Conservation (phyloP, 148 eudicot species). For the Arbutus unedo region DNA sequence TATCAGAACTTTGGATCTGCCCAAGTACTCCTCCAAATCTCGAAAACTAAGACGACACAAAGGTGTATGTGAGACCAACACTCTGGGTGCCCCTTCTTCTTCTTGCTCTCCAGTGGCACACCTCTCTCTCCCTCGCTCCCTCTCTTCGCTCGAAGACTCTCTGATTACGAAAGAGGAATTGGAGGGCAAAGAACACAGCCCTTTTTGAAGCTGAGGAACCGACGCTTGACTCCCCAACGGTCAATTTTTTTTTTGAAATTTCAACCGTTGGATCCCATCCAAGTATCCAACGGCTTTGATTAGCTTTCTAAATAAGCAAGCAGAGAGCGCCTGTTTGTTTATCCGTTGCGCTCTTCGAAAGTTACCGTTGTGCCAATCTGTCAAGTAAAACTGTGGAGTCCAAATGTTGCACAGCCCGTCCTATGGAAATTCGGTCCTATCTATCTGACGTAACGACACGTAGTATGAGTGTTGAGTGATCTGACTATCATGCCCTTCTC, state of each 20-base stretch:
- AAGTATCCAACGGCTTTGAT: conserved; percentile 26
- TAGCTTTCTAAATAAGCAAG: background rate
- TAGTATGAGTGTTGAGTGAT: background rate
- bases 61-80: background rate
- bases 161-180: background rate
- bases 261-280: conserved; percentile 34
- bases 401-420: background rate
- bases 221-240: conserved; percentile 44
- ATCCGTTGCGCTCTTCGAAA: conserved; percentile 11
- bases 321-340: background rate
- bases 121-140: conserved; percentile 16
- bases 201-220: conserved; percentile 28
- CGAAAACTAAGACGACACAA: background rate
- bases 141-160: background rate
- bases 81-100: background rate
- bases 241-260: conserved; percentile 30
- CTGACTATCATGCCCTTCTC: background rate
- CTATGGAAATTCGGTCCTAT: background rate
- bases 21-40: background rate
- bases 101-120: background rate
- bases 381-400: background rate
- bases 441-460: background rate
- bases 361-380: background rate
- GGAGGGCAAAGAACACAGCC: conserved; percentile 10
- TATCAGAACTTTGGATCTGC: conserved; percentile 15